Evolutionary conservation across 2,329 filamentous ascomycete genomes (phyloP), one percentile per base, ranked within the genome.

Genomic region (Aplosporella prunicola): DNA sequence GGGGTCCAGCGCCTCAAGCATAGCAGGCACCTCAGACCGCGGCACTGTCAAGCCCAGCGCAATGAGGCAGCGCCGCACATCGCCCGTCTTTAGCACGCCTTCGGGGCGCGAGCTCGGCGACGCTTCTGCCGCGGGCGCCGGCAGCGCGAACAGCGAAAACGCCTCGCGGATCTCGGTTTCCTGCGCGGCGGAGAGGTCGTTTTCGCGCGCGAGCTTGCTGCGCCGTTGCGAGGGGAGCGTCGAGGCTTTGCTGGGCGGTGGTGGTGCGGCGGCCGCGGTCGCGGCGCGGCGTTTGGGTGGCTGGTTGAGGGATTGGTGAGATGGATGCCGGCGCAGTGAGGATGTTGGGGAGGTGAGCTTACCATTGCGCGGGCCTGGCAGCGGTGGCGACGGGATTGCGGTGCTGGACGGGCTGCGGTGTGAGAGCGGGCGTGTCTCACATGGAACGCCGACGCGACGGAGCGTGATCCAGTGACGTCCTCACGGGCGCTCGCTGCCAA

Each of bases 161-260:
- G 88, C 88, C 60, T 95, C 88, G 51, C 77, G 79, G 55, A 98
- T 94, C 63, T 95, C 87, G 48, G 74, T 72, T 63, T 96, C 89
- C 62, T 95, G 82, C 46, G 81, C 76, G 26, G 79, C 81, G 10
- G 77, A 80, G 53, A 96, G 77, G 58, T 87, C 80, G 71, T 95
- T 79, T 55, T 94, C 86, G 63, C 88, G 89, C 20, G 89, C 89
- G 50, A 95, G 83, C 60, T 87, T 93, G 42, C 88, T 93, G 52
- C 77, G 78, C 45, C 82, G 81, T 40, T 54, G 53, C 2, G 46
- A 34, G 15, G 46, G 43, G 9, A 11, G 8, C n/a, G n/a, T n/a
- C n/a, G n/a, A n/a, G 13, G 23, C 17, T 13, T 14, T 10, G 13
- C 18, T 1, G 9, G 30, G 23, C 11, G 7, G 24, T 14, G 5